phyloP scores from a whole-genome alignment of 352 stramenopile species.

The Phytopythium aichiense region DNA sequence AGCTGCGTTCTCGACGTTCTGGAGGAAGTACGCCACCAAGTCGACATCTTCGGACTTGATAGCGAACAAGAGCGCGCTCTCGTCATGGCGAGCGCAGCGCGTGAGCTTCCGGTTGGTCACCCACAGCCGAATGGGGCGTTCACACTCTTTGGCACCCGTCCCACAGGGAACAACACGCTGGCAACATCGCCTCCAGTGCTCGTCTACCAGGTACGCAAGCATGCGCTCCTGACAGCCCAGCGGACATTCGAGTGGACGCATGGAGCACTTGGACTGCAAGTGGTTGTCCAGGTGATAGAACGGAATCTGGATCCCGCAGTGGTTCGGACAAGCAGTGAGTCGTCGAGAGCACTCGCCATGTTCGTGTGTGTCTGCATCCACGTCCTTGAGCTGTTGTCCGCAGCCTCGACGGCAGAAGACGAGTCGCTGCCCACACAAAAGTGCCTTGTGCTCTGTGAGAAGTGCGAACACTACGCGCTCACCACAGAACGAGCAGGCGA shows the following conservation, averaged over 20 bases:
- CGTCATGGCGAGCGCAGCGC: constrained; percentile 41
- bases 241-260: constrained; percentile 60
- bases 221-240: constrained; percentile 51
- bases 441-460: constrained; percentile 35
- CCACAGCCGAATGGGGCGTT: constrained; percentile 61
- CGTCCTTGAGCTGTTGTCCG: constrained; percentile 32
- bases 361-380: constrained; percentile 42
- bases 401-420: constrained; percentile 59
- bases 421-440: constrained; percentile 45
- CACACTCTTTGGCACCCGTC: constrained; percentile 41
- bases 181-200: constrained; percentile 56
- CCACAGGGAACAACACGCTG: constrained; percentile 64
- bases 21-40: constrained; percentile 55
- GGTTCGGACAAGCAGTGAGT: constrained; percentile 43
- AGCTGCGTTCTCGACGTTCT: constrained; percentile 27
- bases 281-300: constrained; percentile 34
- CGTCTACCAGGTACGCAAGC: constrained; percentile 53
- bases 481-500: constrained; percentile 50
- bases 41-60: constrained; percentile 62
- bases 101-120: constrained; percentile 32
- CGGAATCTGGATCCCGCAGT: constrained; percentile 41
- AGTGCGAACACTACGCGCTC: constrained; percentile 25
- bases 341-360: constrained; percentile 37
- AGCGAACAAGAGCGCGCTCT: constrained; percentile 55
- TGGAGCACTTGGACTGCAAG: constrained; percentile 36